phyloP scores from a whole-genome alignment of 257 asterid genomes.

The Nicotiana tabacum region DNA sequence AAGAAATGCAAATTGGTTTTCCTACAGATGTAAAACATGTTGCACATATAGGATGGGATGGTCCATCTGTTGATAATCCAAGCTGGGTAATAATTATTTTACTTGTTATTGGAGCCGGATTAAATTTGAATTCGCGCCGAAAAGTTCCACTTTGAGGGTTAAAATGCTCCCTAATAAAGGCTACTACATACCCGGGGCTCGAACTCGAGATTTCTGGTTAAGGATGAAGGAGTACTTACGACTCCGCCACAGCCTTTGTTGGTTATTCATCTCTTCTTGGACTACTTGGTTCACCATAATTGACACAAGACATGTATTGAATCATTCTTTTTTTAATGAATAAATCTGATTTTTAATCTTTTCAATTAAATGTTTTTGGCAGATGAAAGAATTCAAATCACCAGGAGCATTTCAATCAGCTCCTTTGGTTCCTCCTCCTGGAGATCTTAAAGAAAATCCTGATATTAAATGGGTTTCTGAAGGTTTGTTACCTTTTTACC shows the following conservation, averaged over 20 bases:
- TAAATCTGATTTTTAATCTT: neutral
- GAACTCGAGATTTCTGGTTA: too few species aligned
- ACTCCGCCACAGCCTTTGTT: too few species aligned
- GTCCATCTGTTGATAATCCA: conserved; percentile 60
- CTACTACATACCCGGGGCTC: too few species aligned
- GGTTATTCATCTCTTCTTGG: neutral
- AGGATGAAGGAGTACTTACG: too few species aligned
- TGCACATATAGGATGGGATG: conserved; percentile 96
- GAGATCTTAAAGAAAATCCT: conserved; percentile 39
- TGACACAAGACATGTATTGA: neutral
- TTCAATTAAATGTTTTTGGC: conserved; percentile 2
- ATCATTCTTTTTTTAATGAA: neutral
- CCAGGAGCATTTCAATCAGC: conserved; percentile 49
- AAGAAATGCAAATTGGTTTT: conserved; percentile 71
- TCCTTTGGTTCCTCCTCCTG: conserved; percentile 43
- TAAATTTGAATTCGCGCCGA: too few species aligned
- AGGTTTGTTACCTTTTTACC: conserved; percentile 31
- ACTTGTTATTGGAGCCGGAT: too few species aligned
- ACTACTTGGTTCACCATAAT: neutral
- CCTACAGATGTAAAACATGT: conserved; percentile 99
- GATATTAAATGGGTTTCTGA: conserved; percentile 78
- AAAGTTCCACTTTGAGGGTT: too few species aligned
- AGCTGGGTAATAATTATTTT: conserved; percentile 56
- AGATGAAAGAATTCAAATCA: conserved; percentile 71
- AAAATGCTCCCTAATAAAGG: too few species aligned